A percentile compares a stretch with the other conserved stretches of the same genome.
These are phyloP conservation scores for Penicillium capsulatum DNA, from an alignment of 2,329 filamentous ascomycete genomes.

Conservation along the genomic window DNA sequence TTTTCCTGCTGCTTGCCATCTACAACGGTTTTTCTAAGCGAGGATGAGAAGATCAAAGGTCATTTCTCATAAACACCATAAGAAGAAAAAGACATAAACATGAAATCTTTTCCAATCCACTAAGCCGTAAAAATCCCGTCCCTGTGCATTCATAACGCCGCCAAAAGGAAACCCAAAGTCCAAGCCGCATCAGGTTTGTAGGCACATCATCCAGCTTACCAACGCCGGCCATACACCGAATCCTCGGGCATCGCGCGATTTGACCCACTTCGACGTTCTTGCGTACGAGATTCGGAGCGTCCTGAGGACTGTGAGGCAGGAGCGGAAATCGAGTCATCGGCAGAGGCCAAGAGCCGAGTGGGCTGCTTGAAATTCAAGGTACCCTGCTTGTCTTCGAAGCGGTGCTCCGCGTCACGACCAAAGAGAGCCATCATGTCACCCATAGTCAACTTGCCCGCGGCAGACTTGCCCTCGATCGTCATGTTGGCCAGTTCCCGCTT, in stretches of 20 bases:
- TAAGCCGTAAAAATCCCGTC: no score
- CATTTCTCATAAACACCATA: no score
- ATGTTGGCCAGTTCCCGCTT: constrained; percentile 89
- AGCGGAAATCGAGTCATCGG: constrained; percentile 19
- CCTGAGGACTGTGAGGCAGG: constrained; percentile 7
- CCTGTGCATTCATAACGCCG: not conserved
- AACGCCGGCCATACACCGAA: constrained; percentile 43
- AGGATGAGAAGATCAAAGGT: no score
- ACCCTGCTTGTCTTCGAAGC: constrained; percentile 39
- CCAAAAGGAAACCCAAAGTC: not conserved
- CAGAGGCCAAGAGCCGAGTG: constrained; percentile 28
- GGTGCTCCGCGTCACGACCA: constrained; percentile 60
- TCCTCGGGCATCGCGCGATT: constrained; percentile 33
- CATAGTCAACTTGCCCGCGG: constrained; percentile 79
- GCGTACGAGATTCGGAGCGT: constrained; percentile 16
- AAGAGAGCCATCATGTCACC: constrained; percentile 92
- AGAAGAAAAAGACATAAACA: not conserved
- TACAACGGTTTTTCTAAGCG: no score
- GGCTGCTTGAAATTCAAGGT: constrained; percentile 37
- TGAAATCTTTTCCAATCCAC: no score
- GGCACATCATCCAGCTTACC: constrained; percentile 20
- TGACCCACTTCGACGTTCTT: constrained; percentile 13
- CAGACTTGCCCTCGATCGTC: constrained; percentile 76
- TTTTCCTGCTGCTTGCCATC: no score
- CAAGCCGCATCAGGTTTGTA: constrained; percentile 4